phyloP scores from a whole-genome alignment of 495 filamentous ascomycete genomes.

The Neurospora sp. region DNA sequence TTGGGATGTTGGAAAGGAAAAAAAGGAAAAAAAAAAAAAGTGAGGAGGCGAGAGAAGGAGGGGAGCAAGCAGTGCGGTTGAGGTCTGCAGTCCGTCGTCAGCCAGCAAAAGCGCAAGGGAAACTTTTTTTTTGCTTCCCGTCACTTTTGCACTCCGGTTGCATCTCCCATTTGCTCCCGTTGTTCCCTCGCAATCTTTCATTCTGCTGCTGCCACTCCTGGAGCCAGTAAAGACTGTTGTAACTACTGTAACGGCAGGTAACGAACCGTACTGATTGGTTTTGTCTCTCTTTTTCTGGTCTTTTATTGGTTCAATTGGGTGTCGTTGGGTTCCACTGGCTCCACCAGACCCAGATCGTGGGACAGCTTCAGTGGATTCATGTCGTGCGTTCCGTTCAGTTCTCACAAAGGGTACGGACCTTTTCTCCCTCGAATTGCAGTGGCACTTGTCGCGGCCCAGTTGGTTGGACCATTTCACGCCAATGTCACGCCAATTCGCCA shows the following conservation, averaged over 20 bases:
- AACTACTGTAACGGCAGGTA: not conserved
- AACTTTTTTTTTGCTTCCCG: not conserved
- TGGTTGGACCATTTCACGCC: not conserved
- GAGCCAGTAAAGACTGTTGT: not conserved
- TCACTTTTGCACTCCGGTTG: not conserved
- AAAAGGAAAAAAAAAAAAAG: constrained; percentile 19
- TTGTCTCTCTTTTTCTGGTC: not conserved
- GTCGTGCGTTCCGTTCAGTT: not conserved
- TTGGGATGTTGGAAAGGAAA: constrained; percentile 11
- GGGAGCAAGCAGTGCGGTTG: constrained; percentile 4
- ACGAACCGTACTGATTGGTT: not conserved
- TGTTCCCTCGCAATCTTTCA: not conserved
- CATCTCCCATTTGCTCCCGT: constrained; percentile 1
- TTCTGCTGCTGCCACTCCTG: not conserved
- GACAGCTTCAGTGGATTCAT: constrained; percentile 3
- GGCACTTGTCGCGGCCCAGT: not conserved
- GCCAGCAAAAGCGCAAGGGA: not conserved
- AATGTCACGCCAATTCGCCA: not conserved
- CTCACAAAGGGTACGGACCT: not conserved
- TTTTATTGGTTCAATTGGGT: not conserved
- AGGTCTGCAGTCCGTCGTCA: not conserved
- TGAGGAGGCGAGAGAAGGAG: constrained; percentile 12
- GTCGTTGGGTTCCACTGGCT: not conserved
- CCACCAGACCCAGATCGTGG: constrained; percentile 11
- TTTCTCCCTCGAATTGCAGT: not conserved